A percentile compares a stretch with the other conserved stretches of the same genome.
These are phyloP conservation scores for Raphanus hybrid DNA, from an alignment of 441 rosid species.

Conservation along the genomic window DNA sequence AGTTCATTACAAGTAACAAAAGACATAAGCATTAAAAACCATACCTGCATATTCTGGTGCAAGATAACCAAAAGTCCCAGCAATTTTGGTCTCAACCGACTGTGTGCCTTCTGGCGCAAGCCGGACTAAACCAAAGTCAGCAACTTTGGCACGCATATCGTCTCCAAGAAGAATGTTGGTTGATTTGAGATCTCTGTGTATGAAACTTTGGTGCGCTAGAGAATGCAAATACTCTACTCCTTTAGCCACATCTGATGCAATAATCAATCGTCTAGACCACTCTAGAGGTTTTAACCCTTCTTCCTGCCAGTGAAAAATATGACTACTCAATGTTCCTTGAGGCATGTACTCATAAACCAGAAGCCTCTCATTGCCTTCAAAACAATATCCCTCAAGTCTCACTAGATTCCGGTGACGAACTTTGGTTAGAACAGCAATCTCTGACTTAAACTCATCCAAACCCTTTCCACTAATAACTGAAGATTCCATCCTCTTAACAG, in stretches of 20 bases:
- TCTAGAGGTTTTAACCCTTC: constrained; percentile 30
- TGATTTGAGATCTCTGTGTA: constrained; percentile 45
- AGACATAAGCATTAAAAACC: neutral
- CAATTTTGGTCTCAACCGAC: constrained; percentile 38
- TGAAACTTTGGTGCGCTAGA: constrained; percentile 42
- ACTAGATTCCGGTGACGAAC: constrained; percentile 41
- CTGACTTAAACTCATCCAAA: constrained; percentile 40
- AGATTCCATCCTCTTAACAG: constrained; percentile 48
- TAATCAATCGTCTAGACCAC: constrained; percentile 38
- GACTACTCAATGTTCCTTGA: constrained; percentile 38
- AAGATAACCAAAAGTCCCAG: constrained; percentile 46
- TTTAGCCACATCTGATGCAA: constrained; percentile 47
- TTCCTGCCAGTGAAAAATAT: constrained; percentile 39
- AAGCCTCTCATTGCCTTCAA: constrained; percentile 43
- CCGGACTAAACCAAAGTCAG: constrained; percentile 44
- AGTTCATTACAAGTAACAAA: constrained; percentile 14
- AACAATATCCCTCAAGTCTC: constrained; percentile 39
- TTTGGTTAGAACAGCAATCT: constrained; percentile 41
- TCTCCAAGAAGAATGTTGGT: constrained; percentile 44
- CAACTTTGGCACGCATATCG: constrained; percentile 44
- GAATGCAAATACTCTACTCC: constrained; percentile 42
- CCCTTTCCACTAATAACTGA: constrained; percentile 34
- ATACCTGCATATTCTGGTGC: constrained; percentile 45
- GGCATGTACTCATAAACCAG: constrained; percentile 44
- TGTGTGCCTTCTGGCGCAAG: constrained; percentile 35